Evolutionary conservation across 164 flowering plant genomes (phyloP).

Genomic region (Pachysandra terminalis): DNA sequence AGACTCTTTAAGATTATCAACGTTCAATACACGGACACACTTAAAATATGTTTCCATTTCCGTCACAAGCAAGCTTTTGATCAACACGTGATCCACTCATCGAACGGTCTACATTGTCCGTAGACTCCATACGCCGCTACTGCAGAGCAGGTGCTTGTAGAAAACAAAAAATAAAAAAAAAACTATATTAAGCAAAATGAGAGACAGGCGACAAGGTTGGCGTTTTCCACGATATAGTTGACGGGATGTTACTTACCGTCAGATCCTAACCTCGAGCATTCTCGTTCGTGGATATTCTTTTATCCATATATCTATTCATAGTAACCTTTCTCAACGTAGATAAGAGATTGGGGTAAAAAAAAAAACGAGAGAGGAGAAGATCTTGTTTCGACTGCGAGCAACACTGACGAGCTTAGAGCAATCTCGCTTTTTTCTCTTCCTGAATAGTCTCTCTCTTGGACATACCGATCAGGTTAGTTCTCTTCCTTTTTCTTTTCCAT

Average conservation of each 20-base stretch:
- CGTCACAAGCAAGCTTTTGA: no score
- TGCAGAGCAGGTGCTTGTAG: no score
- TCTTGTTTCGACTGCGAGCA: not conserved
- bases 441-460: not conserved
- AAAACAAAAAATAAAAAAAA: no score
- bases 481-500: not conserved
- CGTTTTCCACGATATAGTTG: not conserved
- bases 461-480: not conserved
- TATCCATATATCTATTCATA: not conserved
- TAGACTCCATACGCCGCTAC: no score
- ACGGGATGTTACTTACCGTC: not conserved
- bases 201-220: not conserved
- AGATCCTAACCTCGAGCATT: not conserved
- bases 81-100: no score
- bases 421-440: not conserved
- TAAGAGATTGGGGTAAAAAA: not conserved
- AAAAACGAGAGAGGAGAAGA: no score
- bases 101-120: no score
- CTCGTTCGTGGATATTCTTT: not conserved
- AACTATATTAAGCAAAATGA: no score
- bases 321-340: not conserved
- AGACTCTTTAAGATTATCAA: no score
- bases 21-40: no score
- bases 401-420: not conserved
- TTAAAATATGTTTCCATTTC: no score